Percentiles rank a stretch among this genome's conserved stretches.
phyloP scores from a whole-genome alignment of 768 basidiomycete species.

The Termitomyces sp. region DNA sequence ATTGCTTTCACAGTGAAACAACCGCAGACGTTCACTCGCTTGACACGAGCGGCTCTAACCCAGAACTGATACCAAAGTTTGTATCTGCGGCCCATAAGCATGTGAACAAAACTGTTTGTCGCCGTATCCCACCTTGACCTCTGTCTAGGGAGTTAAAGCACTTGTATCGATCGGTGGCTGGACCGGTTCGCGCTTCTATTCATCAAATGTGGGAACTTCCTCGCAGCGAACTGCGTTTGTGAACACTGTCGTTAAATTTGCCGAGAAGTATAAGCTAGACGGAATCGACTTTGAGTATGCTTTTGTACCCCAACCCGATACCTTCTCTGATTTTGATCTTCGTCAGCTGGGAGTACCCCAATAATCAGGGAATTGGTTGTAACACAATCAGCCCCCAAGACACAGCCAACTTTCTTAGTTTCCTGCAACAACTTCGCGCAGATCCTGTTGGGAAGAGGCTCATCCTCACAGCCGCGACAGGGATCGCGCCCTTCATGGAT shows the following conservation, averaged over 20 bases:
- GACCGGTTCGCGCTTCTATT: constrained; percentile 62
- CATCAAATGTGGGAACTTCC: constrained; percentile 54
- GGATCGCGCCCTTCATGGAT: constrained; percentile 36
- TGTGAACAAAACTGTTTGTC: constrained; percentile 22
- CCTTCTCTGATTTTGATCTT: not conserved
- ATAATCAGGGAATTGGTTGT: constrained; percentile 62
- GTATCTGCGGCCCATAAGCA: constrained; percentile 43
- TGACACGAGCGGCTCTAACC: constrained; percentile 40
- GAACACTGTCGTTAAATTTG: constrained; percentile 49
- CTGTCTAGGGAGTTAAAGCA: constrained; percentile 49
- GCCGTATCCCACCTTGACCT: not conserved
- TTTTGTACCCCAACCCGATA: not conserved
- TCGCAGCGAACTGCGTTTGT: constrained; percentile 63
- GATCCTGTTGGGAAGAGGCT: constrained; percentile 50
- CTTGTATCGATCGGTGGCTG: constrained; percentile 68
- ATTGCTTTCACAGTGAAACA: constrained; percentile 26
- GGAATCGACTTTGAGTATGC: constrained; percentile 55
- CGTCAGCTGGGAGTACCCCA: constrained; percentile 87
- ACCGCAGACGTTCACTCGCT: constrained; percentile 32
- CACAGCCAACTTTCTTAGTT: constrained; percentile 72
- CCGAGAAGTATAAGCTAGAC: constrained; percentile 50
- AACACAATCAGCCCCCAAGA: constrained; percentile 64
- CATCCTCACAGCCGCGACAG: constrained; percentile 50
- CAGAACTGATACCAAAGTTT: constrained; percentile 49
- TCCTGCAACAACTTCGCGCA: constrained; percentile 69